Base-by-base conservation (phyloP, 495 filamentous ascomycete species). In the Beverwykella pulmonaria region DNA sequence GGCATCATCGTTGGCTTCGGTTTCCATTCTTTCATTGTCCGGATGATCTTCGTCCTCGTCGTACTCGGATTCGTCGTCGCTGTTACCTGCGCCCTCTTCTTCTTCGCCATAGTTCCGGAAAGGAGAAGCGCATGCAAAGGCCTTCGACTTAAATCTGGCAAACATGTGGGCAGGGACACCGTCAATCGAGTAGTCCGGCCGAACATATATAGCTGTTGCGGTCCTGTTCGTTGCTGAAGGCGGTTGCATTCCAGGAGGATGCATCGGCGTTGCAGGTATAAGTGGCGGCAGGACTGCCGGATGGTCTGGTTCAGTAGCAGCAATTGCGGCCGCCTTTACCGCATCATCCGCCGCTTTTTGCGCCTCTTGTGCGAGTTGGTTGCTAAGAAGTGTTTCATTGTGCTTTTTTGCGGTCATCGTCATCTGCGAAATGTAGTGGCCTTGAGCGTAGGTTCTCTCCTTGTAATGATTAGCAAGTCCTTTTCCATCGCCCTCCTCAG, bases 261-360 rank as follows among this genome's bases (percentile, higher is more conserved):
- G 12, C 23, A 17, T 20, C 10, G 62, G 62, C 15, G 63, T 67
- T 4, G 55, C 27, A 10, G 63, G 46, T 29, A 67, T 67, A 19
- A 67, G 23, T 2, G 63, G 63, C 23, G 46, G 32, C 6, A 44
- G 54, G 2, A 59, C 17, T 5, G 22, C 1, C 5, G 29, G 50
- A n/a, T 53, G 41, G 1, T 44, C 23, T 2, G 50, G 26, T 36
- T 25, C 25, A 53, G 47, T 19, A 17, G 39, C 3, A 14, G 25
- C n/a, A 15, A 6, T 29, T 41, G 19, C n/a, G 8, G 36, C 41
- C 30, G 32, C 9, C 10, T 23, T 44, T 30, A 22, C 41, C 0
- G 53, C 44, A 27, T 36, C n/a, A 7, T 17, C 9, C 20, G 25
- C 49, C 14, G 57, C 64, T 53, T 26, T 15, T 56, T 34, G 34